Evolutionary conservation across 179 eudicot genomes (phyloP), one percentile per base, ranked within the genome.

Genomic region (Carnegiea gigantea): DNA sequence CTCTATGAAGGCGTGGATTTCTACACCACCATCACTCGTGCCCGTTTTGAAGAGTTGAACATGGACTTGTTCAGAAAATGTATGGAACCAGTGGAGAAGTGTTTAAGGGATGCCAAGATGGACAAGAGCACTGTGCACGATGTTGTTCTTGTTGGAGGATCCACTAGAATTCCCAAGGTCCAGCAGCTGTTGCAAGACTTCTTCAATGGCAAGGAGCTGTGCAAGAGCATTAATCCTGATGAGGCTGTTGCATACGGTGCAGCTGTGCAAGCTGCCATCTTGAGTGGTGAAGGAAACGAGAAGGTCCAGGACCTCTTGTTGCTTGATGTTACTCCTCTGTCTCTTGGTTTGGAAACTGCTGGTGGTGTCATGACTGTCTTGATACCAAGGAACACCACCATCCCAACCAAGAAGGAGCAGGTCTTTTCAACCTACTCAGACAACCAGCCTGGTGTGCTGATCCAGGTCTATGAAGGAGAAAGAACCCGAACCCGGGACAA

Each of bases 131-230:
- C 67, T 0, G 78, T 90, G 48, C 92, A 90, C 11, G 92, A 90
- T 33, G 90, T 88, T 43, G 92, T 90, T 14, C 89, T 90, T 71
- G 89, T 90, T 70, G 92, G 92, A 76, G 92, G 92, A 10, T 90
- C 92, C 7, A 88, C 92, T 17, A 82, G 92, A 49, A 90, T 90
- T 49, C 90, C 92, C 43, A 90, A 90, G 79, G 90, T 90, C 10
- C 92, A 89, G 70, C 86, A 85, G 21, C 60, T 89, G 30, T 75
- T 90, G 79, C 87, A 90, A 20, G 90, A 89, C 81, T 89, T 89
- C 77, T 89, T 88, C 85, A 89, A 89, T 11, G 92, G 92, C n/a
- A 89, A 90, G 70, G 92, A 90, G 84, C 90, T 90, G 1, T 90
- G 92, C 88, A 90, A 86, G 84, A 86, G 90, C 70, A 83, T 89